Base-by-base conservation (phyloP, 257 asterid genomes). In the Thymus mandschuricus region DNA sequence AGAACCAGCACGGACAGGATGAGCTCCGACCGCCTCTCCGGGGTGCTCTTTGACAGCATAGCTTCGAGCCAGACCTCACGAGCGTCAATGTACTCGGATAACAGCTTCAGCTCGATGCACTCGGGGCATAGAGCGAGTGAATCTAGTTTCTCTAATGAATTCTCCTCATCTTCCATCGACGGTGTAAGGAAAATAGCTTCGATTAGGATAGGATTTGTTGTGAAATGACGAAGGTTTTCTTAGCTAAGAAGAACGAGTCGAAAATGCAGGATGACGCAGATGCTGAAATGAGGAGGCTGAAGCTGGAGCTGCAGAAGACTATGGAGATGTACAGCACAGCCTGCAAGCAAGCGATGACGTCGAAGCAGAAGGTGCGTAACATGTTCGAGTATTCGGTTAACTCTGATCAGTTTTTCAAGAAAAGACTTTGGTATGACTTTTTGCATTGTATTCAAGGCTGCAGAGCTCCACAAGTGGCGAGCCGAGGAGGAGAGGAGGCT, bases 321-420 rank as follows among this genome's bases (percentile, higher is more conserved):
- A 86, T 92, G 92, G 92, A 88, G 43, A 79, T 92, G 89, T 89
- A 89, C 67, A 92, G 87, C 80, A 83, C 94, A 29, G 98, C 91
- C 29, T 92, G 92, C 75, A 88, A 88, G 71, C 96, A 88, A 75
- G 98, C 95, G 70, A 40, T 80, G 28, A 71, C 89, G 0, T 90
- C 90, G 13, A 85, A 89, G 74, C 96, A 92, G 73, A 89, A 86
- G 96, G 98, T 89, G 63, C 31, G 51, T 12, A 7, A 33, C 41
- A 38, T 9, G 27, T 27, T 57, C 8, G 41, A 33, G 40, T 31
- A 30, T 11, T 11, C 43, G 63, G 43, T 57, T 57, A 9, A 10
- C 30, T 57, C 41, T 21, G 43, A 15, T 10, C 1, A 0, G 30
- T 15, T 15, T 52, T 52, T 52, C 3, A 31, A 52, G 28, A 49